phyloP scores from a whole-genome alignment of 768 basidiomycete species.

The Mrakia gelida region DNA sequence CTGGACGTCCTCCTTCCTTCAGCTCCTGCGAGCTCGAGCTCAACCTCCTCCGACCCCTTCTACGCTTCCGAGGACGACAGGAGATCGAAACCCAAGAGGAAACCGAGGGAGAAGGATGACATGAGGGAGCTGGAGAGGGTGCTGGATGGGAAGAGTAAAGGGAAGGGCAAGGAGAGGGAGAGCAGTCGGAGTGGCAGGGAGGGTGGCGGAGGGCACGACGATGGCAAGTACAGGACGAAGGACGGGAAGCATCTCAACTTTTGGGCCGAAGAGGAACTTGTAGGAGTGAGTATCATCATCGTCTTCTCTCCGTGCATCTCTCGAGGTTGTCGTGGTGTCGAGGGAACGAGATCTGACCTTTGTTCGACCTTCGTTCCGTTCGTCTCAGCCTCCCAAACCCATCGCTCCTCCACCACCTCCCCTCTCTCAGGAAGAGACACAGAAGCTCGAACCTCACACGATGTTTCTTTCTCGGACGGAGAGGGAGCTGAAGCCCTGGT shows the following conservation, averaged over 20 bases:
- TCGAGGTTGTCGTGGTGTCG: background rate
- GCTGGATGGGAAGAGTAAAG: background rate
- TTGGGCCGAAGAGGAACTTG: constrained; percentile 25
- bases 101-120: constrained; percentile 37
- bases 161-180: constrained; percentile 33
- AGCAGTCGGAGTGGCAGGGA: background rate
- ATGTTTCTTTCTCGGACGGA: constrained; percentile 31
- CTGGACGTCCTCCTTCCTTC: background rate
- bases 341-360: background rate
- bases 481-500: constrained; percentile 31
- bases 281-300: background rate
- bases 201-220: background rate
- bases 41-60: constrained; percentile 35
- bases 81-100: constrained; percentile 36
- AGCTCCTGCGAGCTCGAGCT: background rate
- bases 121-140: constrained; percentile 34
- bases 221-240: constrained; percentile 1
- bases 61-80: constrained; percentile 32
- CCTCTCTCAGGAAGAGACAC: constrained; percentile 19
- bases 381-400: constrained; percentile 3
- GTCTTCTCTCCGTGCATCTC: too few relatives aligned
- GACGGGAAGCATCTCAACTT: constrained; percentile 29
- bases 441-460: constrained; percentile 29
- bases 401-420: background rate
- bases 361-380: too few relatives aligned